These are phyloP conservation scores for Zychaea mexicana DNA, from an alignment of 371 early-diverging fungal species.

Conservation along the genomic window DNA sequence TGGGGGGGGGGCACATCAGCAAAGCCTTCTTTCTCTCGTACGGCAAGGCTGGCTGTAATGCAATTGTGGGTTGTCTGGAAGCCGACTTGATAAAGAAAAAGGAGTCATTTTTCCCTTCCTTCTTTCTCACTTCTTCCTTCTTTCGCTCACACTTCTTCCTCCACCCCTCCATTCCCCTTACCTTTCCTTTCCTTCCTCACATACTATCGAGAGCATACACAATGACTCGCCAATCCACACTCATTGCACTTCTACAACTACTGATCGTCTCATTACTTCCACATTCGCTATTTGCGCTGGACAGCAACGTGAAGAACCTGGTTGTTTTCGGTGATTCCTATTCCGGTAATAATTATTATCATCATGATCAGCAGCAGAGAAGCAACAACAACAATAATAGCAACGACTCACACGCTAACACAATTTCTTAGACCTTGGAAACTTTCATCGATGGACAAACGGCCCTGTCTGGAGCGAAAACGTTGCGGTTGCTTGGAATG, in stretches of 20 bases:
- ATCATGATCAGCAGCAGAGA: not conserved
- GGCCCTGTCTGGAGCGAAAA: conserved; percentile 52
- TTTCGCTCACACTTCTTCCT: not conserved
- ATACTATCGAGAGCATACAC: not conserved
- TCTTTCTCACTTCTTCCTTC: not conserved
- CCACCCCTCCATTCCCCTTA: conserved; percentile 3
- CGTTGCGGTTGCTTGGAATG: conserved; percentile 46
- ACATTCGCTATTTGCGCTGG: not conserved
- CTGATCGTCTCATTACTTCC: not conserved
- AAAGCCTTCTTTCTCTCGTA: not conserved
- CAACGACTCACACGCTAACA: not conserved
- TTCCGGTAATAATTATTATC: conserved; percentile 42
- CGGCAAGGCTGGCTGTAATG: no score
- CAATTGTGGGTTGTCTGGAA: not conserved
- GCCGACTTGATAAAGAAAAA: not conserved
- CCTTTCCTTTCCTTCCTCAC: conserved; percentile 1
- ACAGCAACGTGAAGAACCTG: conserved; percentile 28
- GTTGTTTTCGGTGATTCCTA: conserved; percentile 55
- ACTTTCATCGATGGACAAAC: conserved; percentile 38
- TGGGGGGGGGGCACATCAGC: not conserved
- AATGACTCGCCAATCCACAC: not conserved
- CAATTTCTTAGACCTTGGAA: conserved; percentile 36
- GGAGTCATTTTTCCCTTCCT: not conserved
- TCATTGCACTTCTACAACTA: not conserved
- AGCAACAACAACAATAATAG: not conserved